Evolutionary conservation across 2,329 filamentous ascomycete species (phyloP), one percentile per base, ranked within the genome.

Genomic region (Harringtonia aguacate): DNA sequence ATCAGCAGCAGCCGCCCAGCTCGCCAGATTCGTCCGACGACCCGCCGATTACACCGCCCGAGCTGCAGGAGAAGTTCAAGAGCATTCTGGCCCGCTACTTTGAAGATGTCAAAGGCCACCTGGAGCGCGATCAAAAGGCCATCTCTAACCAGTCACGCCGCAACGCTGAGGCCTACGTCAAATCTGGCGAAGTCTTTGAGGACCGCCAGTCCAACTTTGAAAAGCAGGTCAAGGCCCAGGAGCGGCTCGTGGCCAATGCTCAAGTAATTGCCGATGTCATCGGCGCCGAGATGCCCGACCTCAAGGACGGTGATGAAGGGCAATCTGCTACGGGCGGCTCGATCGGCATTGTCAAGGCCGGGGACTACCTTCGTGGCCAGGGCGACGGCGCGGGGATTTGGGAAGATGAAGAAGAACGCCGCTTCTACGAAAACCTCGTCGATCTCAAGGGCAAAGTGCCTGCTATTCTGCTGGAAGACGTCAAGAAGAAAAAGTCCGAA

Each of bases 81-180:
- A 94, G 84, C 51, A 81, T 98, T 27, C 67, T 98, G 24, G 82
- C 74, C 46, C 81, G 85, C 28, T 98, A 98, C 56, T 86, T 97
- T 52, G 86, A 95, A 44, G 89, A 95, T 58, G 86, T 97, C 52
- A 95, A 94, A 57, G 70, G 75, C 15, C 92, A 97, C 56, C 73
- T 98, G 27, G 62, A 89, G 27, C 82, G 86, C n/a, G 88, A 97
- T 55, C 92, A 98, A 60, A 92, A 94, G 61, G 82, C 84, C 34
- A 81, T 98, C 34, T 77, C 81, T 43, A 79, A 77, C 22, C 92
- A 98, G 64, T 87, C 86, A 43, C 86, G 88, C 50, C 88, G 90
- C 53, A 98, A 98, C 63, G 90, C 92, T 1, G 92, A 98, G 62
- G 92, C 90, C 7, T 98, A 98, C 56, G 90, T 98, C 55, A 95